phyloP scores from a whole-genome alignment of 1,139 yeast species.

The Candida tropicalis region DNA sequence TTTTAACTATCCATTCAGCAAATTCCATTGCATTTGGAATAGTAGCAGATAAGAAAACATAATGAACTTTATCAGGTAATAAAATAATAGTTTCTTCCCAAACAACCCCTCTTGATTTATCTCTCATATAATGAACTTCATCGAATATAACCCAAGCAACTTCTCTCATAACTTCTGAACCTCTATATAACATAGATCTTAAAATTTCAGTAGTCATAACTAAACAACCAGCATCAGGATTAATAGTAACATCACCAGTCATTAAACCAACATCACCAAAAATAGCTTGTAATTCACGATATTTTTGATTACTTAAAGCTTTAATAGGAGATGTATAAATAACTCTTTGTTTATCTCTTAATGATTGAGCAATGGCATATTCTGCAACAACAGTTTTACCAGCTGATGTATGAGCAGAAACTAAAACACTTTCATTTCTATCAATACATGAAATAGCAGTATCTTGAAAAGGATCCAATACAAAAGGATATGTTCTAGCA shows the following conservation, averaged over 20 bases:
- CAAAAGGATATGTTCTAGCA: constrained; percentile 90
- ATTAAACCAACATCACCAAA: constrained; percentile 96
- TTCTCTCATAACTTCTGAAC: constrained; percentile 94
- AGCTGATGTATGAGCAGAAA: constrained; percentile 98
- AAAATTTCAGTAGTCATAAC: constrained; percentile 98
- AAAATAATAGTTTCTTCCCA: constrained; percentile 99
- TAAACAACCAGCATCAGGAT: constrained; percentile 94
- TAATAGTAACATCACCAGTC: constrained; percentile 98
- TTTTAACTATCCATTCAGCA: constrained; percentile 97
- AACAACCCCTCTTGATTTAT: constrained; percentile 95
- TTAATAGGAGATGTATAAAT: constrained; percentile 97
- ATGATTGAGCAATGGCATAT: constrained; percentile 94
- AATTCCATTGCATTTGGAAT: constrained; percentile 98
- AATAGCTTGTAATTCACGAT: constrained; percentile 87
- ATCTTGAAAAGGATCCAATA: constrained; percentile 93
- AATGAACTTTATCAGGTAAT: constrained; percentile 91
- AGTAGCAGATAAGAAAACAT: constrained; percentile 89
- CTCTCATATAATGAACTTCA: constrained; percentile 96
- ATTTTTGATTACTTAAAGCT: constrained; percentile 94
- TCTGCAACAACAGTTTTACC: constrained; percentile 99
- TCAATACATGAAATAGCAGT: constrained; percentile 94
- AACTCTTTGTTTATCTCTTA: constrained; percentile 88
- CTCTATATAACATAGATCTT: constrained; percentile 89
- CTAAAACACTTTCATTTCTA: constrained; percentile 92
- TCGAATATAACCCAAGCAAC: constrained; percentile 97